phyloP scores from a whole-genome alignment of 805 yeast species.

The Pichia paraexigua region DNA sequence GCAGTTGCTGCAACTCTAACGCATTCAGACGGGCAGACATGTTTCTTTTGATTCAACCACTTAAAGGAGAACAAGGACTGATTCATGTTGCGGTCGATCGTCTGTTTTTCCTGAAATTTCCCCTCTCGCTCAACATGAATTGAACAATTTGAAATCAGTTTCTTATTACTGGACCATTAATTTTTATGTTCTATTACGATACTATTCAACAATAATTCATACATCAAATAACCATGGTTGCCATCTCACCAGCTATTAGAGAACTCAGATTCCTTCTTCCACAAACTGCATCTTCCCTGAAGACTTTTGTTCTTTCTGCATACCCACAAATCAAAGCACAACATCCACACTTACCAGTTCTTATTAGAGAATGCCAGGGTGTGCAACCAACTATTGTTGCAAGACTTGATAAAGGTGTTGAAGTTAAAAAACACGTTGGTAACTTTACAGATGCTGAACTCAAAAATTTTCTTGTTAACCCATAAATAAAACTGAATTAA shows the following conservation, averaged over 20 bases:
- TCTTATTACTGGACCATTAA: neutral
- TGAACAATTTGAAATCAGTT: neutral
- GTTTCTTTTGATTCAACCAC: neutral
- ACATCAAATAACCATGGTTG: slow-evolving; percentile 2
- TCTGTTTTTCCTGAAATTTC: neutral
- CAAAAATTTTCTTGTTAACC: slow-evolving; percentile 25
- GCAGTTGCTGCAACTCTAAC: slow-evolving; percentile 40
- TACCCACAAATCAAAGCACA: slow-evolving; percentile 59
- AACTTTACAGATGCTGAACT: slow-evolving; percentile 42
- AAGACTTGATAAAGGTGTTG: slow-evolving; percentile 54
- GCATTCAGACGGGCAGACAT: slow-evolving; percentile 14
- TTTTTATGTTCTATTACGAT: neutral
- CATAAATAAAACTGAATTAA: slow-evolving; percentile 1
- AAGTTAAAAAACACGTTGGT: slow-evolving; percentile 40
- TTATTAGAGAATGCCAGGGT: slow-evolving; percentile 71
- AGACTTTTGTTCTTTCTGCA: slow-evolving; percentile 49
- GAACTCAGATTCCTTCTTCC: slow-evolving; percentile 79
- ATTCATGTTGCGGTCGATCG: neutral
- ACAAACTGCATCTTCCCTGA: slow-evolving; percentile 64
- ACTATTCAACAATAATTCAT: neutral
- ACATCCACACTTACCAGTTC: slow-evolving; percentile 62
- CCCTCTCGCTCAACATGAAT: neutral
- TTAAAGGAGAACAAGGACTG: neutral
- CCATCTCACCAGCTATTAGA: slow-evolving; percentile 46
- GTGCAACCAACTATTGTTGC: slow-evolving; percentile 69